Evolutionary conservation across 2,329 filamentous ascomycete species (phyloP), one percentile per base, ranked within the genome.

Genomic region (Fusarium sp.): DNA sequence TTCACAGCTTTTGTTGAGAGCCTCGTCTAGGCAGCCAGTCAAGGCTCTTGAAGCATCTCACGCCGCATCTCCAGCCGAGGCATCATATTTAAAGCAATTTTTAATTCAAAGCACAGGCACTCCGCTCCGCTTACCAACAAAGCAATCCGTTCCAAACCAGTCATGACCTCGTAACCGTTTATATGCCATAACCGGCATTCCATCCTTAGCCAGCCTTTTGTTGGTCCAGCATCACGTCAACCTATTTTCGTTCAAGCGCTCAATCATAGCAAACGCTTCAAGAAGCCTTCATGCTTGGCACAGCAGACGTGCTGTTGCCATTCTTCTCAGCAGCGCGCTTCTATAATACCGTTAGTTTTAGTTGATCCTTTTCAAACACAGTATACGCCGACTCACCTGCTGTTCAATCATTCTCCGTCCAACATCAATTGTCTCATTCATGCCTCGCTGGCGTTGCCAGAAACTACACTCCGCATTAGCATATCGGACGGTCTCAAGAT

Each of bases 391-490:
- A 51, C 68, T 65, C 56, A 72, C 73, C 70, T 77, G 74, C 72
- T 83, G 78, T n/a, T 79, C 75, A 66, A 89, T 88, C 72, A 86
- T 76, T 24, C 70, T 77, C 49, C 81, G 80, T 4, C 86, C 86
- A 25, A 87, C 78, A 45, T 83, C 74, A 47, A 88, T 84, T 0
- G 84, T 86, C 64, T 88, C 85, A 5, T 78, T 75, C 72, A 84
- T 80, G 10, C 85, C 81, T 47, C 81, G 79, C 70, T 88, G 86
- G n/a, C 83, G 80, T 53, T 83, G 78, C 86, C 86, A 89, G 73
- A 89, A 88, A 58, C 83, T 86, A 44, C 39, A 34, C 7, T 4
- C 15, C 26, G 6, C 12, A 39, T 75, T 64, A 76, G 69, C 41
- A 42, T 10, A 12, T n/a, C 26, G 31, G 7, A 29, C 12, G 19